phyloP scores from a whole-genome alignment of 2,329 filamentous ascomycete genomes.

The Kalaharituber pfeilii region DNA sequence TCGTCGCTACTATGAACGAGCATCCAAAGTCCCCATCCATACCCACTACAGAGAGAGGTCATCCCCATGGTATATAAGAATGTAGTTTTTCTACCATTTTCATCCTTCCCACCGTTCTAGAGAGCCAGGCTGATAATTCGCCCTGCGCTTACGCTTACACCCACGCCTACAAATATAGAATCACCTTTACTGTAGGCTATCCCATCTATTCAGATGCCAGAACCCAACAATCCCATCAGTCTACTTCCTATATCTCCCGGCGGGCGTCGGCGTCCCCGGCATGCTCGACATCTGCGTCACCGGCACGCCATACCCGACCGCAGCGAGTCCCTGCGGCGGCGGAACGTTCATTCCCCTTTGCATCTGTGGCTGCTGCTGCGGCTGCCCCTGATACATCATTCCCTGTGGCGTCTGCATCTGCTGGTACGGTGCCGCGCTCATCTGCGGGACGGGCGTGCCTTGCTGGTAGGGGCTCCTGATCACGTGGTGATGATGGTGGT shows the following conservation, averaged over 20 bases:
- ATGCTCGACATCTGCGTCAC: neutral
- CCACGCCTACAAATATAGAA: neutral
- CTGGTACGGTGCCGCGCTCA: neutral
- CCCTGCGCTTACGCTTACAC: neutral
- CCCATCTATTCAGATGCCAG: neutral
- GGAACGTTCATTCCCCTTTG: conserved; percentile 11
- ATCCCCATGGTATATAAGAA: neutral
- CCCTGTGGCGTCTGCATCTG: neutral
- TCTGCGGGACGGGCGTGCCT: neutral
- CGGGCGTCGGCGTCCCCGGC: conserved; percentile 1
- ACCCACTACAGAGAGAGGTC: neutral
- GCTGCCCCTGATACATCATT: neutral
- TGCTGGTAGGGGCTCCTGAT: neutral
- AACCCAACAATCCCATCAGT: neutral
- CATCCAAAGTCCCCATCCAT: neutral
- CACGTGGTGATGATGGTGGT: conserved; percentile 1
- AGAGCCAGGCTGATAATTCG: neutral
- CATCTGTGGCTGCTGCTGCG: neutral
- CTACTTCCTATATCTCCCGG: neutral
- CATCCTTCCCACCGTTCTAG: neutral
- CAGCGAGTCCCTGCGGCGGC: conserved; percentile 15
- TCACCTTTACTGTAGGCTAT: neutral
- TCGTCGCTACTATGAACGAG: too few relatives aligned
- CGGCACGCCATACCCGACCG: conserved; percentile 11
- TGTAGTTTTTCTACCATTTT: neutral